phyloP scores from a whole-genome alignment of 768 basidiomycete genomes.

The Russula foetens region DNA sequence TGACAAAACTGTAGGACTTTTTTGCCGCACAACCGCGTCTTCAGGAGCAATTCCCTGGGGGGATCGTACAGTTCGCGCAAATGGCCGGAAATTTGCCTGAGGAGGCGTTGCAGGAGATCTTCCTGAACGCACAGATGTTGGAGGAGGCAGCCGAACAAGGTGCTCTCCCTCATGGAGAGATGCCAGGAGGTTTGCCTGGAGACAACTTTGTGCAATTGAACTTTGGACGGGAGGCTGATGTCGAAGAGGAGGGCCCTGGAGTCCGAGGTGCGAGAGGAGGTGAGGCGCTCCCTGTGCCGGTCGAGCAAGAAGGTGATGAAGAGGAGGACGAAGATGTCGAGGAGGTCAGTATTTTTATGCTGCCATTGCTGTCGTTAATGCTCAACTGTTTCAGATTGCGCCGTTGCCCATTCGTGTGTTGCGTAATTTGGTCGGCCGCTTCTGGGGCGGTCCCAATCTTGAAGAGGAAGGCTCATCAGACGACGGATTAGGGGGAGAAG shows the following conservation, averaged over 20 bases:
- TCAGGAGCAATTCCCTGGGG: conserved; percentile 52
- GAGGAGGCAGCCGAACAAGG: conserved; percentile 13
- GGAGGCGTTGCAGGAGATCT: conserved; percentile 13
- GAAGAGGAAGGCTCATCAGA: conserved; percentile 14
- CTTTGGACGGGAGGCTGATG: neutral
- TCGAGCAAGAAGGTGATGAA: neutral
- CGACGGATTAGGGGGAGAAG: neutral
- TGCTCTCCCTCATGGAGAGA: conserved; percentile 15
- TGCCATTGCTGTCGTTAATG: neutral
- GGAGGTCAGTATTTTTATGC: conserved; percentile 3
- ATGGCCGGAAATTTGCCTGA: conserved; percentile 18
- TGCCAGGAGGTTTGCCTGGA: conserved; percentile 17
- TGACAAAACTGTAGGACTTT: conserved; percentile 31
- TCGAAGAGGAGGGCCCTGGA: neutral
- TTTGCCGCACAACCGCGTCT: conserved; percentile 51
- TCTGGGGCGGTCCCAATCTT: conserved; percentile 10
- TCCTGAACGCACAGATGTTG: conserved; percentile 12
- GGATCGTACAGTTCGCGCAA: conserved; percentile 42
- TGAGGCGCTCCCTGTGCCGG: neutral
- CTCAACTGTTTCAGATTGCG: conserved; percentile 8
- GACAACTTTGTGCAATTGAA: conserved; percentile 19
- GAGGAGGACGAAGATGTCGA: conserved; percentile 14
- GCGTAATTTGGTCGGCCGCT: conserved; percentile 17
- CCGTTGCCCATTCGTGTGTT: conserved; percentile 18
- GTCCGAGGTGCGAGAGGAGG: neutral